A percentile compares a stretch with the other conserved stretches of the same genome.
phyloP scores from a whole-genome alignment of 2,329 filamentous ascomycete species.

The Ophiocordyceps sinensis region DNA sequence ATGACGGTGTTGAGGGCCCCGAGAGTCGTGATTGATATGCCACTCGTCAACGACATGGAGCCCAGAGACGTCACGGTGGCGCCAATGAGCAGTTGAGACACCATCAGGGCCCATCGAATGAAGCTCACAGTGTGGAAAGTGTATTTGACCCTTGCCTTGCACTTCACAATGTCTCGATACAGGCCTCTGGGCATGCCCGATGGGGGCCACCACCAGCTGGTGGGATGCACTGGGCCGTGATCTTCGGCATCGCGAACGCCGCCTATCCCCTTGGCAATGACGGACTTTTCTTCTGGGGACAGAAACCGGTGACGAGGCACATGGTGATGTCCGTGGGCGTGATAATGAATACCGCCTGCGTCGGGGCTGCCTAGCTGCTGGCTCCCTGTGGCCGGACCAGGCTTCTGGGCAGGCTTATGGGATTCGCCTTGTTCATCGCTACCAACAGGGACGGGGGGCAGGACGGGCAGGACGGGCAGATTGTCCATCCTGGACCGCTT shows the following conservation, averaged over 20 bases:
- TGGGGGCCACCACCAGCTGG: conserved; percentile 28
- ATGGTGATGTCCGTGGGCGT: conserved; percentile 5
- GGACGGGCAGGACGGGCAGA: conserved; percentile 4
- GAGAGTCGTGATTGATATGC: conserved; percentile 31
- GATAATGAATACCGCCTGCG: not conserved
- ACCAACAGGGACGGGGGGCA: conserved; percentile 3
- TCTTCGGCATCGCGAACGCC: conserved; percentile 30
- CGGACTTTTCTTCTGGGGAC: conserved; percentile 27
- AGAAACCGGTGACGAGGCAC: conserved; percentile 23
- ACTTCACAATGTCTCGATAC: conserved; percentile 30
- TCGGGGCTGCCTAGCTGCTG: not conserved
- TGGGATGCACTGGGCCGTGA: conserved; percentile 25
- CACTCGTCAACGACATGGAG: conserved; percentile 20
- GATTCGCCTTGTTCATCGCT: not conserved
- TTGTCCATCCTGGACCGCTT: conserved; percentile 1
- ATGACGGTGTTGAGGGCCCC: conserved; percentile 34
- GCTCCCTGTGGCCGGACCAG: not conserved
- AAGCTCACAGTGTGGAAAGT: conserved; percentile 27
- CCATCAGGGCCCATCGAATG: conserved; percentile 30
- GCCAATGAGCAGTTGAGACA: conserved; percentile 33
- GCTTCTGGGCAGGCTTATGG: not conserved
- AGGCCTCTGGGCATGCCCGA: conserved; percentile 32
- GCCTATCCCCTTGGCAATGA: conserved; percentile 32
- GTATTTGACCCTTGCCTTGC: conserved; percentile 29
- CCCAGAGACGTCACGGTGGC: conserved; percentile 36